These are phyloP conservation scores for Panaeolus papilionaceus DNA, from an alignment of 768 basidiomycete species.

Conservation along the genomic window DNA sequence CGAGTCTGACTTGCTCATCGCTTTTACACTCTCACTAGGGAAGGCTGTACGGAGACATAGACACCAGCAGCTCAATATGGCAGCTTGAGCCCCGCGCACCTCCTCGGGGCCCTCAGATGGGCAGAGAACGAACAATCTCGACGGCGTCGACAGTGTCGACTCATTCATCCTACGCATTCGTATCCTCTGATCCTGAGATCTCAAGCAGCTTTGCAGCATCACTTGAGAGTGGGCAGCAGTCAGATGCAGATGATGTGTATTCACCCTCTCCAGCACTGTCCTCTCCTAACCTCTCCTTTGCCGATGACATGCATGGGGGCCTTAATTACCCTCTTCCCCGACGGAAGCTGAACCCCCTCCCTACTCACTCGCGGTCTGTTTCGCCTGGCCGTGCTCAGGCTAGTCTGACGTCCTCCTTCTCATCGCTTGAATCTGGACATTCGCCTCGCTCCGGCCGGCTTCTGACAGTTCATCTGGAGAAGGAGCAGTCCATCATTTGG, in stretches of 20 bases:
- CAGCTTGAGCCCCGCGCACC: constrained; percentile 75
- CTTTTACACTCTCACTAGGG: constrained; percentile 51
- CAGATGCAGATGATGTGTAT: constrained; percentile 69
- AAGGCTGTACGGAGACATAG: constrained; percentile 72
- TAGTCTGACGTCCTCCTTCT: constrained; percentile 74
- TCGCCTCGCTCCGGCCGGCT: constrained; percentile 65
- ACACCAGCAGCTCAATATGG: constrained; percentile 73
- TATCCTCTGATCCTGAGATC: constrained; percentile 81
- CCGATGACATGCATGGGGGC: constrained; percentile 49
- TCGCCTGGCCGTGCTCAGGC: constrained; percentile 62
- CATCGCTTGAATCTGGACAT: constrained; percentile 74
- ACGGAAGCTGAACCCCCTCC: constrained; percentile 33
- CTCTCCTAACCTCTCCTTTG: constrained; percentile 66
- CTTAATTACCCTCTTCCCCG: constrained; percentile 35
- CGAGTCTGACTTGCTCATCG: constrained; percentile 7
- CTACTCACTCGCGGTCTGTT: constrained; percentile 52
- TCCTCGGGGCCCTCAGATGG: constrained; percentile 43
- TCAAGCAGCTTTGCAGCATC: constrained; percentile 87
- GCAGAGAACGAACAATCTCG: constrained; percentile 77
- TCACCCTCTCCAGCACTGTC: constrained; percentile 63
- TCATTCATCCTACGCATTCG: constrained; percentile 80
- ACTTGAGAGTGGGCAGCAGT: constrained; percentile 73
- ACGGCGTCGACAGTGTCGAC: constrained; percentile 78
- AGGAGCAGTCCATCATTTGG: constrained; percentile 82
- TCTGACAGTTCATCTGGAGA: constrained; percentile 81